Base-by-base conservation (phyloP, 768 basidiomycete species). In the Panaeolus papilionaceus region DNA sequence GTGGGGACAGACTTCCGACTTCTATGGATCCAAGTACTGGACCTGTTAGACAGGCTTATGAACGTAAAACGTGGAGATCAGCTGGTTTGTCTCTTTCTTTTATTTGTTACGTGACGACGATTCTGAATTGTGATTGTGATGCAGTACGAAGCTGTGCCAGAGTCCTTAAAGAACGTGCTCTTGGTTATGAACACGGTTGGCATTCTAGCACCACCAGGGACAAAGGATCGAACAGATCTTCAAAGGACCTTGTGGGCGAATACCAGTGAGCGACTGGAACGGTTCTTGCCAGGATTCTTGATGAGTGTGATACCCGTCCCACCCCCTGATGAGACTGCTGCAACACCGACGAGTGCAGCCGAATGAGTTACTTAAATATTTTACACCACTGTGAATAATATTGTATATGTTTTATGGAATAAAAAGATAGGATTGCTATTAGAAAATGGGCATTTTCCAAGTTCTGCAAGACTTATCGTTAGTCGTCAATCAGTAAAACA, bases 91-190 rank as follows among this genome's bases (percentile, higher is more conserved):
- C 54, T 37, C 26, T 10, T 40, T 33, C 10, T 51, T 63, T 7
- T 16, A 18, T 49, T 40, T 47, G 23, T 9, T 39, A 67, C 38
- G 23, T 38, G 37, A 16, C 2, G 14, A 12, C 38, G 28, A 44
- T 64, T 10, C 42, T 62, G 20, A 63, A 33, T 14, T 40, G 5
- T 18, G 67, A 1, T 11, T 49, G n/a, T 20, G 47, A 49, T 23
- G 7, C 72, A 99, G 97, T 91, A 91, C 76, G 98, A 99, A 77
- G 97, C 97, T 0, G 86, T 98, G 20, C 95, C 95, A 0, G 98
- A 99, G 79, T 96, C 96, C 1, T 85, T 99, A 72, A 99, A 98
- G 81, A 99, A 99, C 74, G 93, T 97, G 62, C 81, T 99, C 16
- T 85, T 99, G 61, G 97, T 99, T 62, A 96, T 99, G 95, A 91